A percentile compares a stretch with the other conserved stretches of the same genome.
Conservation (phyloP, 768 basidiomycete species). For the Amanita rimosa region DNA sequence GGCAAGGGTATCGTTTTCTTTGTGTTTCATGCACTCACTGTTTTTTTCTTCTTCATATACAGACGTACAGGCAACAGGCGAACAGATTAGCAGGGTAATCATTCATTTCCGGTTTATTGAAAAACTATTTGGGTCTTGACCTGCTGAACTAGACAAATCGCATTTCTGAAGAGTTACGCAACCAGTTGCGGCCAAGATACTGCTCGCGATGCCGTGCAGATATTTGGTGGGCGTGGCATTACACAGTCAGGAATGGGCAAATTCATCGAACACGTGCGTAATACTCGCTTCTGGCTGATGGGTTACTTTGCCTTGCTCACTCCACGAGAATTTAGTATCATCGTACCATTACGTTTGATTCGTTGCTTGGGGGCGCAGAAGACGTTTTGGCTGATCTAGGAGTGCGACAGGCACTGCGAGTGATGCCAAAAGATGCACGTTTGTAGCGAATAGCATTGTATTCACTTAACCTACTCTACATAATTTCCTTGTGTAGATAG, state of each 20-base stretch:
- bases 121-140: neutral
- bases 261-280: conserved; percentile 58
- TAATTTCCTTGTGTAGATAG: too few relatives aligned
- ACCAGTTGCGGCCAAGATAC: conserved; percentile 57
- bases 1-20: conserved; percentile 21
- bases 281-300: neutral
- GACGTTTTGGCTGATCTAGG: conserved; percentile 68
- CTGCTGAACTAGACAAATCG: conserved; percentile 40
- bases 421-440: conserved; percentile 55
- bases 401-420: conserved; percentile 60
- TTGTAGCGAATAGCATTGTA: conserved; percentile 24
- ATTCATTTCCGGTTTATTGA: neutral
- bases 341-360: conserved; percentile 54
- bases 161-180: conserved; percentile 59
- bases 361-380: conserved; percentile 64
- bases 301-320: conserved; percentile 8
- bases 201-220: conserved; percentile 42
- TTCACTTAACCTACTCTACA: neutral
- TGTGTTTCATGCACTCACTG: conserved; percentile 1
- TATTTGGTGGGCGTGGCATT: conserved; percentile 82
- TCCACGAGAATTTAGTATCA: conserved; percentile 33
- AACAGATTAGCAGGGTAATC: conserved; percentile 59
- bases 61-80: conserved; percentile 68
- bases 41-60: neutral
- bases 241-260: conserved; percentile 77